phyloP scores from a whole-genome alignment of 768 basidiomycete species.

The Russula sp. region DNA sequence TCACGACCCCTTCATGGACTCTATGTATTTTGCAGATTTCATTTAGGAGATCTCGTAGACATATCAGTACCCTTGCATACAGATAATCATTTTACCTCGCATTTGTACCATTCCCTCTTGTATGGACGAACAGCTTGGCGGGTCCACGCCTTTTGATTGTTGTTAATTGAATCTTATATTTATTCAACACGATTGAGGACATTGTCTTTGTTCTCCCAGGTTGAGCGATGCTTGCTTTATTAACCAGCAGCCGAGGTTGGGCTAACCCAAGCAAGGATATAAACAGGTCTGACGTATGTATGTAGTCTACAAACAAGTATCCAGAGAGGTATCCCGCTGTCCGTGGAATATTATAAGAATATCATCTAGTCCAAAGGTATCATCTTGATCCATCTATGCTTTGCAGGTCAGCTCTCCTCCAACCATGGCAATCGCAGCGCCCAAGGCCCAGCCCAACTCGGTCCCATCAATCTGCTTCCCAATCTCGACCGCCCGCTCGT shows the following conservation, averaged over 20 bases:
- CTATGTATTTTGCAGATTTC: background rate
- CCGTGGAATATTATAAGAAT: background rate
- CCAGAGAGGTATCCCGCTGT: background rate
- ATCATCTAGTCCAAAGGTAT: background rate
- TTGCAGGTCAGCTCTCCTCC: constrained; percentile 57
- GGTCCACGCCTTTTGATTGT: background rate
- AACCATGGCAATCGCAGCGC: constrained; percentile 77
- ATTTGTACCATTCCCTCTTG: constrained; percentile 3
- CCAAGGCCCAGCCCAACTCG: constrained; percentile 92
- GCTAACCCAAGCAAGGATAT: background rate
- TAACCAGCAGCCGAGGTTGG: background rate
- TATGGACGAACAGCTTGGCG: background rate
- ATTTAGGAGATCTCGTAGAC: background rate
- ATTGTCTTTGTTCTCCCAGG: too few relatives aligned
- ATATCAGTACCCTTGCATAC: background rate
- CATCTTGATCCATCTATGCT: constrained; percentile 31
- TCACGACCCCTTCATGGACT: background rate
- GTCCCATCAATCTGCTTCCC: constrained; percentile 88
- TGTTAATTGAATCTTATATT: background rate
- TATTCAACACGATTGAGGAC: background rate
- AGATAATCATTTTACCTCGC: background rate
- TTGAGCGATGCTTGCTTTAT: background rate
- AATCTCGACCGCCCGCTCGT: constrained; percentile 62
- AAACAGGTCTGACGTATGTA: background rate
- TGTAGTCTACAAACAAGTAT: background rate